A percentile compares a stretch with the other conserved stretches of the same genome.
Conservation (phyloP, 805 yeast genomes). For the Cyberlindnera japonica region DNA sequence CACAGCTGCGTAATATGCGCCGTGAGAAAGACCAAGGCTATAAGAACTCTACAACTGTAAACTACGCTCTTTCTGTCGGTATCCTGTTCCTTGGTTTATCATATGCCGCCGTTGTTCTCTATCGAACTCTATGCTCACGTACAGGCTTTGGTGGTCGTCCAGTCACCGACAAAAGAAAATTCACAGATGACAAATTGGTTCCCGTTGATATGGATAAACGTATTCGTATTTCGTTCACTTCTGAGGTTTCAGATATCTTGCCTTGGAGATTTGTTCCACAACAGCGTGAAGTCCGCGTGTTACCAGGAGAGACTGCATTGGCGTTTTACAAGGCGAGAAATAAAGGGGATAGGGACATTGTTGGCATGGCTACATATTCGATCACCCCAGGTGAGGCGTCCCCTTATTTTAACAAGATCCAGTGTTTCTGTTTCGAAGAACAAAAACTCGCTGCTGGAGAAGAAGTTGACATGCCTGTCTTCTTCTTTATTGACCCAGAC, state of each 20-base stretch:
- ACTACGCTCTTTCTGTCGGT: slow-evolving; percentile 66
- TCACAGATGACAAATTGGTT: slow-evolving; percentile 81
- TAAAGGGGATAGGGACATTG: slow-evolving; percentile 78
- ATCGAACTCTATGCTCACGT: slow-evolving; percentile 86
- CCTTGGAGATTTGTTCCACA: slow-evolving; percentile 97
- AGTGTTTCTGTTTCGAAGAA: slow-evolving; percentile 97
- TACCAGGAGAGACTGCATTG: slow-evolving; percentile 97
- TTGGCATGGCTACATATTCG: slow-evolving; percentile 98
- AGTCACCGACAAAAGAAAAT: slow-evolving; percentile 73
- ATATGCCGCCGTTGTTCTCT: slow-evolving; percentile 89
- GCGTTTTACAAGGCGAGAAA: slow-evolving; percentile 94
- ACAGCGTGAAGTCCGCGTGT: slow-evolving; percentile 85
- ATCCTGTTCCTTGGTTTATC: slow-evolving; percentile 71
- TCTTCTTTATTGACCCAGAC: slow-evolving; percentile 95
- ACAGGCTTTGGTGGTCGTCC: slow-evolving; percentile 98
- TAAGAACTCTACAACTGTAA: slow-evolving; percentile 45
- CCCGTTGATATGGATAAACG: slow-evolving; percentile 86
- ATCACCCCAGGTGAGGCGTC: slow-evolving; percentile 97
- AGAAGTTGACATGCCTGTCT: slow-evolving; percentile 98
- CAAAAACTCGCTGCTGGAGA: slow-evolving; percentile 92
- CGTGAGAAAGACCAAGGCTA: slow-evolving; percentile 17
- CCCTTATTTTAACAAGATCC: slow-evolving; percentile 93
- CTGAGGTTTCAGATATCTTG: slow-evolving; percentile 83
- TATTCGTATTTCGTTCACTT: slow-evolving; percentile 81
- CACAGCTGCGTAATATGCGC: slow-evolving; percentile 22